These are phyloP conservation scores for Hymenoscyphus occultus DNA, from an alignment of 2,329 filamentous ascomycete genomes.

Conservation along the genomic window DNA sequence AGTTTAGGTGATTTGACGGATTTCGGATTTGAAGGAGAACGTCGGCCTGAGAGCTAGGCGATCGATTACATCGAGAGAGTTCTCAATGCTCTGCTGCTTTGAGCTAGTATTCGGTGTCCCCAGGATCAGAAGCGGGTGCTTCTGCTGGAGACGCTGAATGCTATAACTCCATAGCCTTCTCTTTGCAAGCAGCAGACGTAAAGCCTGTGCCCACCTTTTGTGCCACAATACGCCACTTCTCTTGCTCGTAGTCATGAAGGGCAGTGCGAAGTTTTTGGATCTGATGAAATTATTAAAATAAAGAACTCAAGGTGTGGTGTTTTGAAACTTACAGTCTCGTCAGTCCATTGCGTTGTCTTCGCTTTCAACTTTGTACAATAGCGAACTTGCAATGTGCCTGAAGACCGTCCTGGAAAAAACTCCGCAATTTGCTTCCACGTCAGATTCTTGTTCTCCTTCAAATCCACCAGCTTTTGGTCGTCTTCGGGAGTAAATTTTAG, in stretches of 20 bases:
- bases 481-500: slow-evolving; percentile 93
- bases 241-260: slow-evolving; percentile 81
- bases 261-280: slow-evolving; percentile 74
- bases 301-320: neutral
- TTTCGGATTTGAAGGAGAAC: slow-evolving; percentile 22
- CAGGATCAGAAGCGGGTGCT: slow-evolving; percentile 36
- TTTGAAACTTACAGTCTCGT: slow-evolving; percentile 71
- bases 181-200: slow-evolving; percentile 81
- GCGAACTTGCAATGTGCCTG: slow-evolving; percentile 85
- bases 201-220: slow-evolving; percentile 89
- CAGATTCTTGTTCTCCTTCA: slow-evolving; percentile 92
- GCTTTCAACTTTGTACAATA: slow-evolving; percentile 95
- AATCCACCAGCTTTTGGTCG: slow-evolving; percentile 79
- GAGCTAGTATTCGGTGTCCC: slow-evolving; percentile 36
- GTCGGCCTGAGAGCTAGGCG: slow-evolving; percentile 25
- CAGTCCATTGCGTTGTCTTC: slow-evolving; percentile 89
- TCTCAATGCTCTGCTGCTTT: slow-evolving; percentile 19
- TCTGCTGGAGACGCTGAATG: slow-evolving; percentile 38
- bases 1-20: slow-evolving; percentile 15
- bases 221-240: slow-evolving; percentile 89
- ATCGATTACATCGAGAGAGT: slow-evolving; percentile 18
- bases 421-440: slow-evolving; percentile 98
- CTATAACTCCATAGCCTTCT: slow-evolving; percentile 44
- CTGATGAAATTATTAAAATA: slow-evolving; percentile 43
- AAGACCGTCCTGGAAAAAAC: slow-evolving; percentile 88